Percentiles rank a stretch among this genome's conserved stretches.
These are phyloP conservation scores for Ramularia collo-cygni DNA, from an alignment of 2,329 filamentous ascomycete species.

Conservation along the genomic window DNA sequence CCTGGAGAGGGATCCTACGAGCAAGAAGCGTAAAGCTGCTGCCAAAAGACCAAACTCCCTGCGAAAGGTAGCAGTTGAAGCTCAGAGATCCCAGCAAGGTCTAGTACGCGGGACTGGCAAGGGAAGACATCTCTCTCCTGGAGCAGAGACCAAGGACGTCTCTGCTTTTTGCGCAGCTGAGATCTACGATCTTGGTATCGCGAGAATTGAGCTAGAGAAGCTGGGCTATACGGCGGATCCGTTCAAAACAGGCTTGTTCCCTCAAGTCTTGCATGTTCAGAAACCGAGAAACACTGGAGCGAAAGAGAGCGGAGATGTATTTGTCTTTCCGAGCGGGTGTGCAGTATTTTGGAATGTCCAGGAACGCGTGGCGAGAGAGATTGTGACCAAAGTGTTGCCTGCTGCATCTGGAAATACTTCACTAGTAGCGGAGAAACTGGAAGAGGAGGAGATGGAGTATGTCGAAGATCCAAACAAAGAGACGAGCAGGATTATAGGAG, in stretches of 20 bases:
- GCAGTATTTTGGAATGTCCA: conserved; percentile 88
- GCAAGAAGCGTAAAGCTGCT: conserved; percentile 44
- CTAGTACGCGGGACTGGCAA: conserved; percentile 44
- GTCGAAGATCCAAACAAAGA: conserved; percentile 66
- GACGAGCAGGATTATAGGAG: conserved; percentile 71
- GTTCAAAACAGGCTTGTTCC: conserved; percentile 53
- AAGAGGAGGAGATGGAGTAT: conserved; percentile 88
- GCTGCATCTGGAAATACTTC: conserved; percentile 64
- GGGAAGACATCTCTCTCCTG: conserved; percentile 40
- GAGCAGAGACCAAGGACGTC: conserved; percentile 44
- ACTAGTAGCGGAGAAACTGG: conserved; percentile 59
- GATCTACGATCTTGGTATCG: conserved; percentile 54
- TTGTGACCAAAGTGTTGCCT: conserved; percentile 66
- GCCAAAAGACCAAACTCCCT: conserved; percentile 56
- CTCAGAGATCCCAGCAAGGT: conserved; percentile 54
- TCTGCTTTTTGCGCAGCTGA: conserved; percentile 64
- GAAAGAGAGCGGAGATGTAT: conserved; percentile 56
- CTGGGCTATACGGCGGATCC: conserved; percentile 59
- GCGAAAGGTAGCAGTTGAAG: conserved; percentile 77
- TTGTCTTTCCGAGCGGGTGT: conserved; percentile 91
- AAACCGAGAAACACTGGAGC: conserved; percentile 36
- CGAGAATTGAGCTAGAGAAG: conserved; percentile 50
- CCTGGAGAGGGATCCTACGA: conserved; percentile 7
- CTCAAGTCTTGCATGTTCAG: conserved; percentile 58
- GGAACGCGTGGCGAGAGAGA: conserved; percentile 60